Percentiles rank a stretch among this genome's conserved stretches.
Evolutionary conservation across 2,329 filamentous ascomycete species (phyloP).

Genomic region (Helotiales sp.): DNA sequence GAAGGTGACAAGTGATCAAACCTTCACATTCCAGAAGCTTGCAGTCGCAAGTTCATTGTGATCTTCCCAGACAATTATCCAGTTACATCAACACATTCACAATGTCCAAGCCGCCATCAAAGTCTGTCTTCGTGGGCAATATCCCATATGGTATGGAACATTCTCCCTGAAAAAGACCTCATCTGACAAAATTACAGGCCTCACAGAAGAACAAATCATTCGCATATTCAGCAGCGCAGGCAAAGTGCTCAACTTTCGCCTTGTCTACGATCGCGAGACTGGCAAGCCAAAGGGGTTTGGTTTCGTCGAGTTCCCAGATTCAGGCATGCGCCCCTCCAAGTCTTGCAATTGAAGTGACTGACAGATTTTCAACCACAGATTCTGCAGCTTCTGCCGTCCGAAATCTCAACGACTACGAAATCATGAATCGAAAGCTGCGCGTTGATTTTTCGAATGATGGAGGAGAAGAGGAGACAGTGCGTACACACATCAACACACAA

Average conservation of each 20-base stretch:
- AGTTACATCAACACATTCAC: conserved; percentile 32
- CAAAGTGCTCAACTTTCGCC: conserved; percentile 85
- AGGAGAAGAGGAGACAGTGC: conserved; percentile 56
- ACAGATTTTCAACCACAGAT: conserved; percentile 44
- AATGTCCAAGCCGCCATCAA: conserved; percentile 76
- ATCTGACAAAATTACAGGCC: conserved; percentile 54
- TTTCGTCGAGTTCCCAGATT: conserved; percentile 93
- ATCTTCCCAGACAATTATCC: conserved; percentile 12
- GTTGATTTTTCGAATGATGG: conserved; percentile 96
- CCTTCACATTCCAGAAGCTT: conserved; percentile 29
- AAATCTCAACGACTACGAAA: conserved; percentile 92
- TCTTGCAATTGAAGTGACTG: background rate
- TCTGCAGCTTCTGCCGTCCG: conserved; percentile 90
- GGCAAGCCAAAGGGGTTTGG: conserved; percentile 95
- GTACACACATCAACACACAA: background rate
- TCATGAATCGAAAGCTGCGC: conserved; percentile 90
- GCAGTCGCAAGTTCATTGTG: conserved; percentile 19
- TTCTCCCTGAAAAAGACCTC: background rate
- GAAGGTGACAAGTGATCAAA: conserved; percentile 32
- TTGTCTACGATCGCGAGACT: conserved; percentile 95
- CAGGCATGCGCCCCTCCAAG: conserved; percentile 57
- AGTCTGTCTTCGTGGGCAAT: conserved; percentile 83
- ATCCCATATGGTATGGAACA: conserved; percentile 70
- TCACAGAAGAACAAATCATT: conserved; percentile 93
- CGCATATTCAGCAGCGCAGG: conserved; percentile 91